Evolutionary conservation across 495 filamentous ascomycete genomes (phyloP), one percentile per base, ranked within the genome.

Genomic region (Lophium mytilinum): DNA sequence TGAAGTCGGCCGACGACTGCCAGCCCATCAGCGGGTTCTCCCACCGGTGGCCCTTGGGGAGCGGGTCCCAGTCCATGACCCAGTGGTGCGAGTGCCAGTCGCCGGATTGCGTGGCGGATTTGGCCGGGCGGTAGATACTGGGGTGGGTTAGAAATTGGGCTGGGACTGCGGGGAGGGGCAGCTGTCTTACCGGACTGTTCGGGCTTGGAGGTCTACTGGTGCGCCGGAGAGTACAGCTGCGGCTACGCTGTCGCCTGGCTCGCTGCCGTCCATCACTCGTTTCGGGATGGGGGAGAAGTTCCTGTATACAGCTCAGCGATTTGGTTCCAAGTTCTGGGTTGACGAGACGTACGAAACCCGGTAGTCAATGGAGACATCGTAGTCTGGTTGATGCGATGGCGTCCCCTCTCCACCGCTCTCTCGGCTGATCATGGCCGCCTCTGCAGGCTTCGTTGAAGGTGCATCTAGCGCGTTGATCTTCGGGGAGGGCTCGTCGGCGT

Each of bases 11-110:
- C 46, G 89, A 94, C 7, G 92, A 96, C 69, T 96, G 90, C 94
- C 94, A 99, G 33, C 93, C 93, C 82, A 97, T 99, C 65, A 97
- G 75, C 39, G 83, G 87, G 74, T 99, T 99, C 79, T 99, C 93
- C 93, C 93, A 97, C 66, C 93, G 83, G 71, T 97, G 87, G 50
- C 85, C 86, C 74, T 88, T 94, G 60, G 77, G 75, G 34, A 96
- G 74, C 42, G 92, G 80, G 73, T 99, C 93, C 93, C 93, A 99
- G 70, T 99, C 93, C 90, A 99, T 96, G 40, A 87, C 87, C 93
- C 93, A 99, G 61, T 88, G 82, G 63, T 87, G 83, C 52, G 78
- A 72, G 61, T 88, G 84, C 83, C 86, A 90, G 57, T 80, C 81
- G 66, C 92, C 92, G 33, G 91, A 96, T 69, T 99, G 93, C 9